Evolutionary conservation across 192 early-diverging fungal genomes (phyloP).

Genomic region (Coemansia brasiliensis): DNA sequence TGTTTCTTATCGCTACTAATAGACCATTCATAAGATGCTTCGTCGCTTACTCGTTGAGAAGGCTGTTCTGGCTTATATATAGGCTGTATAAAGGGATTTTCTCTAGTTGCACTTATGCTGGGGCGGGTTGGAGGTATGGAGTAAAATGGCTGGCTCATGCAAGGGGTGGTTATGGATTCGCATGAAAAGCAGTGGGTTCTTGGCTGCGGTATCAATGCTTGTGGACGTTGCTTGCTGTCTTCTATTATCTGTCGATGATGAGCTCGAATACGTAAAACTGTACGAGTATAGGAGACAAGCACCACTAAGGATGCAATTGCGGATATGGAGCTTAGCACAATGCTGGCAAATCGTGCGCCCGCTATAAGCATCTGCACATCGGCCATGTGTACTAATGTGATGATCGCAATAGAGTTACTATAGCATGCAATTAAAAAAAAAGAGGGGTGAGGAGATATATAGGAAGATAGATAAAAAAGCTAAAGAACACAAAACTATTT

Average conservation of each 20-base stretch:
- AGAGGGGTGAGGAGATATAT: too few relatives aligned
- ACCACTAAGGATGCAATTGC: constrained; percentile 34
- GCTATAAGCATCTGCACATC: constrained; percentile 13
- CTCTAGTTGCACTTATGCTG: neutral
- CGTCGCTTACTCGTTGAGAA: neutral
- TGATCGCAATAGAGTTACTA: neutral
- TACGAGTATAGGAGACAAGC: constrained; percentile 35
- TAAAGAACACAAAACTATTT: neutral
- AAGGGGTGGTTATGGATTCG: constrained; percentile 27
- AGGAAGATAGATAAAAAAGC: constrained; percentile 5
- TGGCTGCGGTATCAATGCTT: neutral
- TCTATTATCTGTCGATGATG: constrained; percentile 45
- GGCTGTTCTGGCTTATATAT: neutral
- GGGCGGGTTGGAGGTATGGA: neutral
- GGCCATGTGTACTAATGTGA: constrained; percentile 3
- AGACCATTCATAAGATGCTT: constrained; percentile 1
- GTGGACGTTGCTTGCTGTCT: constrained; percentile 4
- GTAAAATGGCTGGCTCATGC: neutral
- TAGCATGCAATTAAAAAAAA: constrained; percentile 2
- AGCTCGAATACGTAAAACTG: constrained; percentile 25
- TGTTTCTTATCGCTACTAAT: constrained; percentile 4
- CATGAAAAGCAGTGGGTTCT: constrained; percentile 35
- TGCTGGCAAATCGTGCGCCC: constrained; percentile 32
- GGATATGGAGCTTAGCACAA: constrained; percentile 38
- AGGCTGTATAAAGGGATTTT: too few relatives aligned